These are phyloP conservation scores for Acacia melanoxylon DNA, from an alignment of 306 rosid genomes.

Conservation along the genomic window DNA sequence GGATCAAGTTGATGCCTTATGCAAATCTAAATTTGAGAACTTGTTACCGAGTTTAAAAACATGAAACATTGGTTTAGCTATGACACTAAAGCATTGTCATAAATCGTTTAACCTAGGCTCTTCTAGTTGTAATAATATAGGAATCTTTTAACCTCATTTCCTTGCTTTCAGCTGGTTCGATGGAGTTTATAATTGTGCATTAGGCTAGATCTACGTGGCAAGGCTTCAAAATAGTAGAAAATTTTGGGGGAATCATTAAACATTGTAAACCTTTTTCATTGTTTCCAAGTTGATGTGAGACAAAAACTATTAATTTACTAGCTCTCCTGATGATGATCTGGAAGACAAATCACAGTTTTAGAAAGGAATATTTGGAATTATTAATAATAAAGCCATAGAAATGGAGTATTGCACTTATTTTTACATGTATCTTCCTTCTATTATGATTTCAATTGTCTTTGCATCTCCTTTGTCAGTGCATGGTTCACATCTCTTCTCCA, in stretches of 20 bases:
- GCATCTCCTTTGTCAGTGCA: neutral
- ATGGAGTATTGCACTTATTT: neutral
- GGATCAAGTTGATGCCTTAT: neutral
- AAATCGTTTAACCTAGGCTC: neutral
- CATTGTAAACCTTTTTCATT: neutral
- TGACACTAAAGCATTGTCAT: neutral
- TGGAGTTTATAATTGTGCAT: neutral
- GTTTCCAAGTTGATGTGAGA: neutral
- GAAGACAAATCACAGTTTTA: neutral
- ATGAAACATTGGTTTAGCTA: neutral
- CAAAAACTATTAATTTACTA: neutral
- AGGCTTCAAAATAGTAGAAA: neutral
- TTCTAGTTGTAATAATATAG: neutral
- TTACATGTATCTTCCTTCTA: neutral
- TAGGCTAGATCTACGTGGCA: neutral
- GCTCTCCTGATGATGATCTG: neutral
- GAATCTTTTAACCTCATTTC: neutral
- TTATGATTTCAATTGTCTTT: neutral
- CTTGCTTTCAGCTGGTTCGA: neutral
- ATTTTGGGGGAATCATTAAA: neutral
- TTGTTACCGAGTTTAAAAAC: neutral
- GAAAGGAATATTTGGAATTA: neutral
- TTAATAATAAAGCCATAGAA: neutral
- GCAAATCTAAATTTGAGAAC: neutral
- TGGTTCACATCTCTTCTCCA: neutral